Percentiles rank a stretch among this genome's conserved stretches.
phyloP scores from a whole-genome alignment of 108 stramenopile genomes.

The Nannochloropsis granulata region DNA sequence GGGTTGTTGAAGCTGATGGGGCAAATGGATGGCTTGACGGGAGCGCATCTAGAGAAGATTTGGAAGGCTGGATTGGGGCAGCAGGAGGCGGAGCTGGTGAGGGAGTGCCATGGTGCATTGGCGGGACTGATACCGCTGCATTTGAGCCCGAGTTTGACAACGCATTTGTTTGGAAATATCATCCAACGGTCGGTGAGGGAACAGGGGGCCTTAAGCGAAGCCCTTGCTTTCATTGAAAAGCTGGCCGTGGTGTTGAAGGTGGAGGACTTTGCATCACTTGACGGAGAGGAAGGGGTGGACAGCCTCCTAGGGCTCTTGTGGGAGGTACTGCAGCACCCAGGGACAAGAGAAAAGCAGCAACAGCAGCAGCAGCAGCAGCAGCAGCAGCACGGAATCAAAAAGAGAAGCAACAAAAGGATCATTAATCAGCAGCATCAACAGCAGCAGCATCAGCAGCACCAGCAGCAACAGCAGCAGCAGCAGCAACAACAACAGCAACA shows the following conservation, averaged over 20 bases:
- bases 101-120: neutral
- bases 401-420: no score
- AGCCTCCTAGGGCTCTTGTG: neutral
- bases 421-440: no score
- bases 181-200: neutral
- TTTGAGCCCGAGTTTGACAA: neutral
- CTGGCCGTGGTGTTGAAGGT: neutral
- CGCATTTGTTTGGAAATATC: neutral
- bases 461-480: no score
- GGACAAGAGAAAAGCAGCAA: neutral
- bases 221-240: neutral
- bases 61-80: neutral
- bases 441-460: no score
- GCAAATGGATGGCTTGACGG: neutral
- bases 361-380: no score
- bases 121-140: neutral
- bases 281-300: neutral
- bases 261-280: neutral
- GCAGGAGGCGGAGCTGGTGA: constrained; percentile 1
- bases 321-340: neutral
- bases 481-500: no score
- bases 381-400: no score
- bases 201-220: neutral
- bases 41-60: neutral
- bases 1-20: neutral